These are phyloP conservation scores for Cyclotella atomus DNA, from an alignment of 108 stramenopile species.

Conservation along the genomic window DNA sequence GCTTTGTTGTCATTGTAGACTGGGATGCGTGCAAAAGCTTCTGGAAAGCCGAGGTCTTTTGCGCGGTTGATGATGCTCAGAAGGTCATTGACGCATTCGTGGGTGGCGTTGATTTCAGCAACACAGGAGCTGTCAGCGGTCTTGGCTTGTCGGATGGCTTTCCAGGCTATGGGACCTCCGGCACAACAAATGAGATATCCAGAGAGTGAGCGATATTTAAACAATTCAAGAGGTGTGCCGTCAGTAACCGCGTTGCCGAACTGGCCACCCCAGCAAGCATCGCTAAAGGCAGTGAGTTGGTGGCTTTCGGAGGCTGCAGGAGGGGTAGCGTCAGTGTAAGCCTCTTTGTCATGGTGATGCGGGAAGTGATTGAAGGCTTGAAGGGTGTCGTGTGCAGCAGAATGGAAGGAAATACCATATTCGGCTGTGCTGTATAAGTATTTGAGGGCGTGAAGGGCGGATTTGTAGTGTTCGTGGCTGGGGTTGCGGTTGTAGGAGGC, in stretches of 20 bases:
- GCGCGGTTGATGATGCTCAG: background rate
- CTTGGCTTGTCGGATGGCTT: background rate
- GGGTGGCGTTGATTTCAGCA: conserved; percentile 6
- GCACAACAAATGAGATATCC: background rate
- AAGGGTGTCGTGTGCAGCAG: background rate
- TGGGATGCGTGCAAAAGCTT: background rate
- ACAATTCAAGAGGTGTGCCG: background rate
- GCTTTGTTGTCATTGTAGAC: conserved; percentile 21
- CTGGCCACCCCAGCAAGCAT: conserved; percentile 18
- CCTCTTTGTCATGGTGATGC: conserved; percentile 3
- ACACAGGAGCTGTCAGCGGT: background rate
- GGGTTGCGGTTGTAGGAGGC: background rate
- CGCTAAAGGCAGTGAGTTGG: background rate
- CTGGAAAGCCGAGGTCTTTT: background rate
- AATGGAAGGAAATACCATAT: conserved; percentile 3
- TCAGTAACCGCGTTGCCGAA: background rate
- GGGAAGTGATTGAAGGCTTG: conserved; percentile 4
- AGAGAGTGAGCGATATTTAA: conserved; percentile 2
- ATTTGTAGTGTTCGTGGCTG: background rate
- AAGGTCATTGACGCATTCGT: background rate
- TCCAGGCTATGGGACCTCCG: conserved; percentile 11
- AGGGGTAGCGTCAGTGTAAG: conserved; percentile 7
- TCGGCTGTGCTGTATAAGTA: background rate
- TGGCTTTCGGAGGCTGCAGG: background rate
- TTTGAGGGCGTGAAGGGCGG: conserved; percentile 3